These are phyloP conservation scores for Leccinum imitatum DNA, from an alignment of 768 basidiomycete species.

Conservation along the genomic window DNA sequence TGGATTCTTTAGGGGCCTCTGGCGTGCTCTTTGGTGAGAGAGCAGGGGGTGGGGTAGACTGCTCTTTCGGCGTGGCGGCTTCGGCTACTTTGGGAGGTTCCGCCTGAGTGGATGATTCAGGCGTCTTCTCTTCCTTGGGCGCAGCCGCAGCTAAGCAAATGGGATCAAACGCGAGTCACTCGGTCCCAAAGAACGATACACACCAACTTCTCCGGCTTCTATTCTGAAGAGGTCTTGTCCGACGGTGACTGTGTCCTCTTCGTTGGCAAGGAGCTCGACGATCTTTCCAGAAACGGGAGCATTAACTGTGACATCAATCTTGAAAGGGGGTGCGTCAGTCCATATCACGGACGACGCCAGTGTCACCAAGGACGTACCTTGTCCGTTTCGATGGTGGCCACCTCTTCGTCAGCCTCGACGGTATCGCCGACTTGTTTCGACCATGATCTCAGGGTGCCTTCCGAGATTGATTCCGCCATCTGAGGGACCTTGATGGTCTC, in stretches of 20 bases:
- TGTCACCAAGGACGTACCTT: conserved; percentile 55
- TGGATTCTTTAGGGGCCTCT: conserved; percentile 32
- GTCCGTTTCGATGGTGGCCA: conserved; percentile 98
- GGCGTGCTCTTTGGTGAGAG: conserved; percentile 37
- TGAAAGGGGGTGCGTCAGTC: conserved; percentile 8
- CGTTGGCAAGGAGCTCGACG: conserved; percentile 78
- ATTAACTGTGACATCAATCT: conserved; percentile 98
- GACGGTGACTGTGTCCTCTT: conserved; percentile 92
- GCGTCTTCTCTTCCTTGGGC: conserved; percentile 23
- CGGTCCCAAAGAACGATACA: conserved; percentile 15
- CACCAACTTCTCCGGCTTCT: conserved; percentile 74
- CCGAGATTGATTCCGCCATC: conserved; percentile 98
- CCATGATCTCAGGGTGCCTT: conserved; percentile 96
- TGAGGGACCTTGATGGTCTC: conserved; percentile 94
- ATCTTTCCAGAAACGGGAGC: conserved; percentile 88
- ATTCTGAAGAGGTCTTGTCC: conserved; percentile 93
- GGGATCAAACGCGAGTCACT: background rate
- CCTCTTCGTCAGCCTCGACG: conserved; percentile 91
- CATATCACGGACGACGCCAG: background rate
- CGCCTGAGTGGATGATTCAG: conserved; percentile 25
- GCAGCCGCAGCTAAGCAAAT: conserved; percentile 30
- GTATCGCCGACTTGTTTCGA: conserved; percentile 89
- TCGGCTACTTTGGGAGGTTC: conserved; percentile 39
- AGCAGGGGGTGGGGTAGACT: conserved; percentile 45
- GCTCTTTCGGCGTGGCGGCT: conserved; percentile 43